These are phyloP conservation scores for Aspergillus incahuasiensis DNA, from an alignment of 495 filamentous ascomycete genomes.

Conservation along the genomic window DNA sequence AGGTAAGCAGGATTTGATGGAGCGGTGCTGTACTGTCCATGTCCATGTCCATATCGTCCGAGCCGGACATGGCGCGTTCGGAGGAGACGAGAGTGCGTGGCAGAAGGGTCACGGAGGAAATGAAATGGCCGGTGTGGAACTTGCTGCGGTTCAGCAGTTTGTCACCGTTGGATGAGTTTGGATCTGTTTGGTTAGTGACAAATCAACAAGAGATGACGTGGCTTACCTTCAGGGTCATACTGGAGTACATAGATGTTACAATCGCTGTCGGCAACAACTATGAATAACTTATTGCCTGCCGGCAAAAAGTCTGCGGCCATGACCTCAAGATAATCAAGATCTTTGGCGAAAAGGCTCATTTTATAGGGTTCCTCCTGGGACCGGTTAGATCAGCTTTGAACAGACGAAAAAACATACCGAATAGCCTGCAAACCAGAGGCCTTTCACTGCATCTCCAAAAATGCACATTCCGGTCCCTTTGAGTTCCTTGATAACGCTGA, in stretches of 20 bases:
- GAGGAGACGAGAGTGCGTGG: slow-evolving; percentile 55
- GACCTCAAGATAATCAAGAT: slow-evolving; percentile 68
- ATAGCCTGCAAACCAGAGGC: slow-evolving; percentile 91
- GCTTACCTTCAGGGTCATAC: slow-evolving; percentile 83
- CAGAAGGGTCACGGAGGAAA: slow-evolving; percentile 68
- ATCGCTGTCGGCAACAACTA: slow-evolving; percentile 79
- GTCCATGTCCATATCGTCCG: slow-evolving; percentile 45
- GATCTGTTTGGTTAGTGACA: slow-evolving; percentile 53
- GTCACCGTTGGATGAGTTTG: slow-evolving; percentile 85
- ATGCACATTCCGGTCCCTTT: slow-evolving; percentile 76
- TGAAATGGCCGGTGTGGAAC: slow-evolving; percentile 79
- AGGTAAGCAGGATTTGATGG: slow-evolving; percentile 64
- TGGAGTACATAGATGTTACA: slow-evolving; percentile 83
- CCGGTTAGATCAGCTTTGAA: neutral
- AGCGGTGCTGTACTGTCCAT: slow-evolving; percentile 22
- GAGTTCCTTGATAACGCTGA: slow-evolving; percentile 75
- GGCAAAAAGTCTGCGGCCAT: slow-evolving; percentile 84
- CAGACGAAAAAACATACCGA: slow-evolving; percentile 46
- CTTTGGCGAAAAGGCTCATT: slow-evolving; percentile 91
- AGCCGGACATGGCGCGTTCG: slow-evolving; percentile 29
- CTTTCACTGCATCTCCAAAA: slow-evolving; percentile 85
- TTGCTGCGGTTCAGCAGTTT: slow-evolving; percentile 79
- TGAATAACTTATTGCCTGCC: slow-evolving; percentile 73
- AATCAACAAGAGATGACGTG: neutral
- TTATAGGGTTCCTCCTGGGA: slow-evolving; percentile 81